phyloP scores from a whole-genome alignment of 2,329 filamentous ascomycete species.

The Ilyonectria robusta region DNA sequence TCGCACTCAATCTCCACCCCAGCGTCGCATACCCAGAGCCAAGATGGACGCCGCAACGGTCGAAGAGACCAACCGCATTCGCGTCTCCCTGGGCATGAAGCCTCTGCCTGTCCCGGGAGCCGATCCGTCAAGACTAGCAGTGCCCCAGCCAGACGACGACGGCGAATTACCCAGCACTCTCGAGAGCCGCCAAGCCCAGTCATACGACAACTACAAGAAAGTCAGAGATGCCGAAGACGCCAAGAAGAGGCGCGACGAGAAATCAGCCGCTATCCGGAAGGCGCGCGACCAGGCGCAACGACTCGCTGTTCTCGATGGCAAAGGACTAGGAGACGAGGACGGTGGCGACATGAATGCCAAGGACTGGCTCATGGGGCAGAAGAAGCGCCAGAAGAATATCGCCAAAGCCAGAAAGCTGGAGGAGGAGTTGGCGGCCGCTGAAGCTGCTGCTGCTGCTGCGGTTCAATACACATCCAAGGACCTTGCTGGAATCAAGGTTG shows the following conservation, averaged over 20 bases:
- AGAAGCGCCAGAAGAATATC: conserved; percentile 95
- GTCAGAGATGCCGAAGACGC: conserved; percentile 79
- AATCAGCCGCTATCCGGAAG: conserved; percentile 86
- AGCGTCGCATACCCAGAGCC: conserved; percentile 26
- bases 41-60: conserved; percentile 80
- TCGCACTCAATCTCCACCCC: conserved; percentile 1
- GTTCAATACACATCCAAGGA: conserved; percentile 86
- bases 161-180: conserved; percentile 83
- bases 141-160: conserved; percentile 73
- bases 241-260: conserved; percentile 84
- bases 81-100: conserved; percentile 89
- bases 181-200: conserved; percentile 81
- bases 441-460: conserved; percentile 74
- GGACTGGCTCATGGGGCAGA: conserved; percentile 89
- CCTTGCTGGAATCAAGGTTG: conserved; percentile 91
- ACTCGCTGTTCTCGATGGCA: conserved; percentile 82
- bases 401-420: conserved; percentile 80
- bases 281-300: conserved; percentile 88
- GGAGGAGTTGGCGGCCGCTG: conserved; percentile 83
- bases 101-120: conserved; percentile 87
- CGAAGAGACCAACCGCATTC: conserved; percentile 94
- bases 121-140: conserved; percentile 52
- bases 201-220: conserved; percentile 80
- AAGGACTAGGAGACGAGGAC: conserved; percentile 83
- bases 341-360: conserved; percentile 81